A percentile compares a stretch with the other conserved stretches of the same genome.
These are phyloP conservation scores for Suillus bovinus DNA, from an alignment of 768 basidiomycete species.

Conservation along the genomic window DNA sequence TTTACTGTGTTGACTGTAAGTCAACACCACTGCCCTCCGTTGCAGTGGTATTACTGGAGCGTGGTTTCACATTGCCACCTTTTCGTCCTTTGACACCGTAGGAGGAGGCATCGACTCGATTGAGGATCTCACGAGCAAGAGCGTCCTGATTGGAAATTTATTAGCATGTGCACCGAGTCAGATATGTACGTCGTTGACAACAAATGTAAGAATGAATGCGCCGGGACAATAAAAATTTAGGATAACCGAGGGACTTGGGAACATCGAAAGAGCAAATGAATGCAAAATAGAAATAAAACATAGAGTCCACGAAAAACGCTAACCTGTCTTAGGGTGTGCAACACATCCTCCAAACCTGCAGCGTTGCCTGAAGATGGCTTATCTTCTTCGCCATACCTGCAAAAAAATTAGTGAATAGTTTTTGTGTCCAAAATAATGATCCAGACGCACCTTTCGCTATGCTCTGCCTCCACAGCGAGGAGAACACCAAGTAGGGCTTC, in stretches of 20 bases:
- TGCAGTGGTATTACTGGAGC: conserved; percentile 23
- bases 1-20: conserved; percentile 65
- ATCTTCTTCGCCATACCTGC: conserved; percentile 15
- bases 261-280: not conserved
- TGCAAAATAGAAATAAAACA: not conserved
- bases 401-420: not conserved
- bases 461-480: conserved; percentile 45
- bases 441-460: conserved; percentile 32
- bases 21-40: conserved; percentile 33
- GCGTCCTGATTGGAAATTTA: conserved; percentile 53
- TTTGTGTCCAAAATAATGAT: conserved; percentile 17
- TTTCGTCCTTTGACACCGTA: conserved; percentile 77
- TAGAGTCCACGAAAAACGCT: conserved; percentile 10
- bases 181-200: not conserved
- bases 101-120: conserved; percentile 76
- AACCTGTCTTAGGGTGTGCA: conserved; percentile 55
- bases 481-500: conserved; percentile 87
- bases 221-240: not conserved
- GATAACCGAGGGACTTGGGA: not conserved
- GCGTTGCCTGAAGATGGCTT: not conserved
- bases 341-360: conserved; percentile 32
- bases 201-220: conserved; percentile 3
- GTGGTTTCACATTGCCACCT: conserved; percentile 35
- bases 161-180: not conserved
- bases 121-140: conserved; percentile 77